Evolutionary conservation across 2,329 filamentous ascomycete genomes (phyloP), one percentile per base, ranked within the genome.

Genomic region (Colletotrichum agaves): DNA sequence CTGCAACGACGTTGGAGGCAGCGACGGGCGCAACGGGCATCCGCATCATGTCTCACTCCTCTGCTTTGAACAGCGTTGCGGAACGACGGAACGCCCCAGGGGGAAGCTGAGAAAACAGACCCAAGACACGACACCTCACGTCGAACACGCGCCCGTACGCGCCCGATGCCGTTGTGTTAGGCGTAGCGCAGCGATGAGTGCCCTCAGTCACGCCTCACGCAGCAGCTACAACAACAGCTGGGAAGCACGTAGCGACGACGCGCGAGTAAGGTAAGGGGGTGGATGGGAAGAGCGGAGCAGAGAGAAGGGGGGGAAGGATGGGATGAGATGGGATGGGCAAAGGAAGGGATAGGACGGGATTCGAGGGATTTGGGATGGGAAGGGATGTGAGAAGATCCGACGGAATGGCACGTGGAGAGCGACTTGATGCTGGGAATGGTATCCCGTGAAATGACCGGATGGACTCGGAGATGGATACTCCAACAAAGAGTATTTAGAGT

Each of bases 1-100:
- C 21, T 53, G 33, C 63, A 55, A 55, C 63, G 58, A 49, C 63
- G 52, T 47, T 33, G 21, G 19, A 33, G 21, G 21, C 53, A 21
- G 37, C 19, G 12, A 43, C 53, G 53, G 53, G 19, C 27, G 61
- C 60, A 27, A 61, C 65, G 53, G 61, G 53, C 65, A 68, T 65
- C 61, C 65, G 65, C 65, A 68, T 68, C 61, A 53, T 67, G 65
- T 68, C 65, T 68, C 61, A 68, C 47, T 50, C 31, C 27, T 27
- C 27, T 7, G 27, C 27, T 21, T 53, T 17, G 46, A 27, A 27
- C 15, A 13, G 11, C 41, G 35, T 47, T 52, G 23, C 47, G 47
- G 47, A 52, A 52, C 47, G 35, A 37, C 35, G 35, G 35, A 15
- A 37, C 35, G 35, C 35, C 13, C 35, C 35, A 11, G 35, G 35